These are phyloP conservation scores for Leccinum pachyderme DNA, from an alignment of 1,284 basidiomycete genomes.

Conservation along the genomic window DNA sequence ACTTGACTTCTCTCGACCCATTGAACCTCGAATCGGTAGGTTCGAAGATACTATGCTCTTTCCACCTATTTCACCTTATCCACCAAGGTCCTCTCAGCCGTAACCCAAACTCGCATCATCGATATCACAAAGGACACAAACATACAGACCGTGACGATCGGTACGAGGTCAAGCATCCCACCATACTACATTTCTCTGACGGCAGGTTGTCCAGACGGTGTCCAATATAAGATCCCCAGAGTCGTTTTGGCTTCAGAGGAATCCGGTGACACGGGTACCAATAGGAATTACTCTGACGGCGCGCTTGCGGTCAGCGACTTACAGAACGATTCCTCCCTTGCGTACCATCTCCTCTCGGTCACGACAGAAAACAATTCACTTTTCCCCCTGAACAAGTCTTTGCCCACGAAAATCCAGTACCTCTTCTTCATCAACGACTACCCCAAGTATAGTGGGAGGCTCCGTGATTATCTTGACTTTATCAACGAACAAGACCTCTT, in stretches of 20 bases:
- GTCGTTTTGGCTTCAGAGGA: background rate
- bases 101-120: background rate
- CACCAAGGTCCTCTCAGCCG: background rate
- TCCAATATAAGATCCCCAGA: background rate
- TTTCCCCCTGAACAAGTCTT: background rate
- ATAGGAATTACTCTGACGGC: background rate
- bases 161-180: background rate
- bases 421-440: background rate
- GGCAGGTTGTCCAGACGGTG: background rate
- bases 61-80: background rate
- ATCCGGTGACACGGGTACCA: background rate
- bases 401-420: background rate
- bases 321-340: background rate
- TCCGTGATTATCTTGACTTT: background rate
- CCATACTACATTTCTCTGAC: background rate
- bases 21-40: background rate
- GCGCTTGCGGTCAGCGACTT: background rate
- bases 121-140: background rate
- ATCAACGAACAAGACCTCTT: background rate
- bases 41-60: background rate
- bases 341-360: background rate
- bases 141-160: background rate
- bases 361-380: background rate
- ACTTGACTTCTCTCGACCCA: background rate
- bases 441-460: background rate